Evolutionary conservation across 1,139 yeast species (phyloP).

Genomic region (Diutina pseudorugosa): DNA sequence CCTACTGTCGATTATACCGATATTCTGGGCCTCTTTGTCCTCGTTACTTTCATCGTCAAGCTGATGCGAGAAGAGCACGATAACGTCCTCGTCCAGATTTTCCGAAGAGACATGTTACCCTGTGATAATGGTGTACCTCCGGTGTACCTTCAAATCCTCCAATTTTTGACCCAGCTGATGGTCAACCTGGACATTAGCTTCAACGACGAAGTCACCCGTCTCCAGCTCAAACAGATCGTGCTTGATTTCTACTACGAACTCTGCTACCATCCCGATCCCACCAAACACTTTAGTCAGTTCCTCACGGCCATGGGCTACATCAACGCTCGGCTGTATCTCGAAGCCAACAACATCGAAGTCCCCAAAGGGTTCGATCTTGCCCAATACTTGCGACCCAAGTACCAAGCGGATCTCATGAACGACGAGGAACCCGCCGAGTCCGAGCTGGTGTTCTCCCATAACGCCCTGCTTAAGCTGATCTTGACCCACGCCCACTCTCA

Average conservation of each 20-base stretch:
- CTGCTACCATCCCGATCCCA: background rate
- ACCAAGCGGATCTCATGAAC: background rate
- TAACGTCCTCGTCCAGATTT: background rate
- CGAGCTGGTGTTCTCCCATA: background rate
- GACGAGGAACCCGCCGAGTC: background rate
- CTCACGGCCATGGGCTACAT: background rate
- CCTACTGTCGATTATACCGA: background rate
- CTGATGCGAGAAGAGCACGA: background rate
- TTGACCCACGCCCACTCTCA: background rate
- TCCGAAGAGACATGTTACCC: background rate
- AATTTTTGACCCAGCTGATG: background rate
- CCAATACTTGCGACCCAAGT: background rate
- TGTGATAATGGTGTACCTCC: background rate
- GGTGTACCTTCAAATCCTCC: background rate
- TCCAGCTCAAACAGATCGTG: background rate
- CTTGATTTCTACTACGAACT: constrained; percentile 1
- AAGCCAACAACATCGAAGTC: background rate
- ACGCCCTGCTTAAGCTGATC: background rate
- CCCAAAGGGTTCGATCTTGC: background rate
- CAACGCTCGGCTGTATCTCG: background rate
- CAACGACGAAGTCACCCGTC: background rate
- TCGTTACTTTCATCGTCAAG: background rate
- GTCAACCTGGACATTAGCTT: background rate
- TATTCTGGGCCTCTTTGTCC: background rate
- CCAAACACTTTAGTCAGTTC: background rate